Evolutionary conservation across 306 rosid genomes (phyloP), one percentile per base, ranked within the genome.

Genomic region (Prunus kanzakura): DNA sequence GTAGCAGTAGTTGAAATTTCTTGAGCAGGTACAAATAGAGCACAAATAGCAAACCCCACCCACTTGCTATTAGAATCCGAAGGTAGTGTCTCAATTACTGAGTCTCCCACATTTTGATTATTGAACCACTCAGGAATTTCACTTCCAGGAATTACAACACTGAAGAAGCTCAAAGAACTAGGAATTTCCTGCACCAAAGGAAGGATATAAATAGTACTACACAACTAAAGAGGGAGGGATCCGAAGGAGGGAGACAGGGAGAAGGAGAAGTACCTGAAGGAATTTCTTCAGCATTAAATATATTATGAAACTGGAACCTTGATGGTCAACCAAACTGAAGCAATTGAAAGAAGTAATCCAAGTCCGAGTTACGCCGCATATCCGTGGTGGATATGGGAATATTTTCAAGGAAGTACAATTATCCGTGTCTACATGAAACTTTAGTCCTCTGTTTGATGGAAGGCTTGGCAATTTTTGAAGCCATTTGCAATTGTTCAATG

Each of bases 51-150:
- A 22, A 76, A 49, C 3, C 73, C 52, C 57, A 15, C 23, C 63
- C 23, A 52, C 72, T 51, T 35, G 23, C 41, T 3, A 2, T 23
- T 49, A 2, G 64, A 30, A 4, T 52, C 1, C 3, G 27, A 9
- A 64, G 67, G 72, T 51, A 58, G 46, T 14, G 51, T 51, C 7
- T 65, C 6, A 14, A 47, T 0, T 54, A 67, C 3, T 8, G 74
- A 41, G 16, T 32, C 60, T 18, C 67, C 73, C 46, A 15, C 61
- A 13, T 10, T 67, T 67, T 55, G 8, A 11, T 66, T 6, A 11
- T 18, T 4, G 80, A 76, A 76, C 64, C 72, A 65, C 25, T 65
- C 64, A 0, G 73, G 79, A 38, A 76, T 76, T 67, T 65, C 47
- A 3, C 56, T 67, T 25, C 80, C 74, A 9, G 80, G 80, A 11